Conservation (phyloP, 2,329 filamentous ascomycete genomes). For the Ophiocordyceps unilateralis region DNA sequence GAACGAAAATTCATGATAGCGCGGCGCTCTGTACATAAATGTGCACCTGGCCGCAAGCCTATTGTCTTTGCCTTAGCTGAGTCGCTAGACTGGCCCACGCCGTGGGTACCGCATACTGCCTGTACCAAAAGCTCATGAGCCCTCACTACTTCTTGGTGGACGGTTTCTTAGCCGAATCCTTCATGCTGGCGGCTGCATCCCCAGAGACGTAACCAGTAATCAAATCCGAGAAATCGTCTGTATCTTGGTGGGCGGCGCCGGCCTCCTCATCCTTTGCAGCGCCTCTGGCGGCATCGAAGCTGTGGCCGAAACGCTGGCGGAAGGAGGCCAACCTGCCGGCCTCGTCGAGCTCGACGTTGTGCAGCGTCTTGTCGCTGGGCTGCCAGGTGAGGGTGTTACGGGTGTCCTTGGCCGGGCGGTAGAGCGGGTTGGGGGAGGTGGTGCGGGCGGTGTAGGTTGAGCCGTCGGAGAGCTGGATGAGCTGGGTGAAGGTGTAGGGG, state of each 20-base stretch:
- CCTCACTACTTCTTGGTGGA: slow-evolving; percentile 20
- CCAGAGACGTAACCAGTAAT: slow-evolving; percentile 31
- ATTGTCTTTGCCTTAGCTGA: neutral
- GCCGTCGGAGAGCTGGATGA: slow-evolving; percentile 83
- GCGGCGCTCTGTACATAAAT: slow-evolving; percentile 16
- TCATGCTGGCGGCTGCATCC: slow-evolving; percentile 11
- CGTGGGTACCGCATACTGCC: neutral
- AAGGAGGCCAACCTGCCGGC: slow-evolving; percentile 80
- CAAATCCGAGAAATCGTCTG: slow-evolving; percentile 27
- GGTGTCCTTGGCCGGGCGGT: slow-evolving; percentile 57
- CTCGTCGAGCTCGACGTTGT: slow-evolving; percentile 89
- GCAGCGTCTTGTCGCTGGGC: slow-evolving; percentile 60
- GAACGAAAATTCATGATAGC: slow-evolving; percentile 10
- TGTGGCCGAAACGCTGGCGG: slow-evolving; percentile 64
- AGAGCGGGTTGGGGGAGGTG: slow-evolving; percentile 48
- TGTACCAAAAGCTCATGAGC: neutral
- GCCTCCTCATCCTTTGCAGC: slow-evolving; percentile 13
- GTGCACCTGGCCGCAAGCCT: neutral
- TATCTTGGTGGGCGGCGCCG: slow-evolving; percentile 9
- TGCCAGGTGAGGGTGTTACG: slow-evolving; percentile 88
- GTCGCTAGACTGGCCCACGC: neutral
- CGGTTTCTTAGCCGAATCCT: slow-evolving; percentile 12
- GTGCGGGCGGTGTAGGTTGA: slow-evolving; percentile 68
- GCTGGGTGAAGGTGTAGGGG: slow-evolving; percentile 94
- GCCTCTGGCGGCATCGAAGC: slow-evolving; percentile 50